phyloP scores from a whole-genome alignment of 768 basidiomycete species.

The Roridomyces roridus region DNA sequence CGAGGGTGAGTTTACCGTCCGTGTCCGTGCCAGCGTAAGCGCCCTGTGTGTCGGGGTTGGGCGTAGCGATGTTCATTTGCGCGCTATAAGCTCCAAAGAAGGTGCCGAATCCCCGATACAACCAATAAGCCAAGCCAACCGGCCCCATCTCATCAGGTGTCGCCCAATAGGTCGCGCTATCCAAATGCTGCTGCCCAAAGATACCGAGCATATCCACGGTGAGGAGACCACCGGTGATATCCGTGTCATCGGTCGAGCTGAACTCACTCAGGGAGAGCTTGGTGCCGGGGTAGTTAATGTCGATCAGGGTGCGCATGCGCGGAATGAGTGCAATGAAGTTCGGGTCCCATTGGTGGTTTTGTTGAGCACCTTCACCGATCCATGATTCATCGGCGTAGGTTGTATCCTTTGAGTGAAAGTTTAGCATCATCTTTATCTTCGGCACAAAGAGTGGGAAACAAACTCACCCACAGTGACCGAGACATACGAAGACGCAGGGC shows the following conservation, averaged over 20 bases:
- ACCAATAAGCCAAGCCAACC: conserved; percentile 61
- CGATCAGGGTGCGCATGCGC: conserved; percentile 55
- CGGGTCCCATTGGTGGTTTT: conserved; percentile 54
- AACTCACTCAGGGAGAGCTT: conserved; percentile 62
- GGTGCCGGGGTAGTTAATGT: conserved; percentile 57
- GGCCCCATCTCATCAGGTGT: conserved; percentile 53
- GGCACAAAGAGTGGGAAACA: too few relatives aligned
- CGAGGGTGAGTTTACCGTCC: conserved; percentile 45
- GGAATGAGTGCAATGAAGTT: conserved; percentile 52
- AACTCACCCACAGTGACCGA: conserved; percentile 55
- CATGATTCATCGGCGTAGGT: conserved; percentile 62
- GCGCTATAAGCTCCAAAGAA: conserved; percentile 51
- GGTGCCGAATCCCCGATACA: conserved; percentile 57
- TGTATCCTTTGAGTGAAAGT: conserved; percentile 46
- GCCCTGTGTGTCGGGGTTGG: conserved; percentile 48
- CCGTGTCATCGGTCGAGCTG: conserved; percentile 53
- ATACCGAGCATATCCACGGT: conserved; percentile 59
- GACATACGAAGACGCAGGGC: conserved; percentile 56
- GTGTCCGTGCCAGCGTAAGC: conserved; percentile 52
- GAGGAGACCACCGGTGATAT: conserved; percentile 59
- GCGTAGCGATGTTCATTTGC: conserved; percentile 49
- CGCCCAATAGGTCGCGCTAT: conserved; percentile 61
- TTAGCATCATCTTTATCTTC: too few relatives aligned
- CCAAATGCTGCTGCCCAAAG: conserved; percentile 54
- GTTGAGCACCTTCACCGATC: conserved; percentile 47